These are phyloP conservation scores for Niveomyces coronatus DNA, from an alignment of 2,329 filamentous ascomycete genomes.

Conservation along the genomic window DNA sequence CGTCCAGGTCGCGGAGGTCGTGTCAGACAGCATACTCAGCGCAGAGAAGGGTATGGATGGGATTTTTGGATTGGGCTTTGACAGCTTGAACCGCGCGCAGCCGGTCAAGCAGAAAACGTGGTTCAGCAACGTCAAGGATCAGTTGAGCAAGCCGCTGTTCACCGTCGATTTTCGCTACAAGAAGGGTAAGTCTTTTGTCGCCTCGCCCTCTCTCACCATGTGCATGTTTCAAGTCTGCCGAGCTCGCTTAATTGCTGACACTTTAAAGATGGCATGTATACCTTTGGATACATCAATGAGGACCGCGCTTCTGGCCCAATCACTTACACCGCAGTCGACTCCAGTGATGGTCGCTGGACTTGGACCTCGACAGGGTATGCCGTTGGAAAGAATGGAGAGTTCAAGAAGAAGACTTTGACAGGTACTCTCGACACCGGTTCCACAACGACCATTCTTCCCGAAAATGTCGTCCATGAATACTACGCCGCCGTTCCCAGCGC, in stretches of 20 bases:
- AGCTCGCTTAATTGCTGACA: background rate
- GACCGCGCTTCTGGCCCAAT: constrained; percentile 53
- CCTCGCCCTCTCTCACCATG: background rate
- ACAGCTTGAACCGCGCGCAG: constrained; percentile 29
- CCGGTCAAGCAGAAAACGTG: constrained; percentile 34
- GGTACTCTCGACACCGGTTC: constrained; percentile 50
- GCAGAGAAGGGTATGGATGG: constrained; percentile 31
- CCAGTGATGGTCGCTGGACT: constrained; percentile 56
- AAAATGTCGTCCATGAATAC: constrained; percentile 37
- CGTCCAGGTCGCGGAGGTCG: constrained; percentile 30
- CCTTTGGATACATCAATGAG: constrained; percentile 61
- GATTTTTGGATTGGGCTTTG: constrained; percentile 34
- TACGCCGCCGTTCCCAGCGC: constrained; percentile 21
- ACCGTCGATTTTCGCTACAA: constrained; percentile 55
- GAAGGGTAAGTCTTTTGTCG: constrained; percentile 12
- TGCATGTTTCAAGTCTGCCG: background rate
- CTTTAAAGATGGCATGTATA: constrained; percentile 27
- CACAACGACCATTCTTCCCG: constrained; percentile 49
- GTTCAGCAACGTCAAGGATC: constrained; percentile 22
- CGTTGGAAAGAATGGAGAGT: constrained; percentile 11
- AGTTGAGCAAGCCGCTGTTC: constrained; percentile 37
- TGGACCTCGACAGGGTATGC: constrained; percentile 16
- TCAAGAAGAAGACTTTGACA: constrained; percentile 29
- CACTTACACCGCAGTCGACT: constrained; percentile 46
- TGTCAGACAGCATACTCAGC: constrained; percentile 28